Base-by-base conservation (phyloP, 768 basidiomycete species). In the Panellus pusillus region DNA sequence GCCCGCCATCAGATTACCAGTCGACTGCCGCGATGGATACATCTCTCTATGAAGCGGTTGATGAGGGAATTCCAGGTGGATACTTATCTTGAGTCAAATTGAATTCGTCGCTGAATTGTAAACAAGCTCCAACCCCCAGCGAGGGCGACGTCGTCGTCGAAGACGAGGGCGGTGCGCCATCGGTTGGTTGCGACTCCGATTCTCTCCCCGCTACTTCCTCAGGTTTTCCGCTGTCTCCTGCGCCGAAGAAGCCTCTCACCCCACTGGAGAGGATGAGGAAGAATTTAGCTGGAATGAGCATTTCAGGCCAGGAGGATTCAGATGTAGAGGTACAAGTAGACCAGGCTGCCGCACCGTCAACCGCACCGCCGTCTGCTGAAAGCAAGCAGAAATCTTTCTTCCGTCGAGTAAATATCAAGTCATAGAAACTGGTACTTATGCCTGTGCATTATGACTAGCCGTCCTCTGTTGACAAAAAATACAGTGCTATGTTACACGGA, bases 231-330 rank as follows among this genome's bases (percentile, higher is more conserved):
- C 40, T 17, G 35, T 17, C 38, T 14, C 5, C 40, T 5, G 11
- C 42, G 12, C 38, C 32, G 9, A 14, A 18, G 47, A 49, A 39
- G 18, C 37, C 50, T 19, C 47, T n/a, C n/a, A 47, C 50, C 6
- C 2, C 4, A 9, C n/a, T 52, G 15, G 56, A 57, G 18, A 52
- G 12, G 18, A 49, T 57, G 51, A 57, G 56, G 47, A 46, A 27
- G 47, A 14, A 18, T 35, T 52, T 57, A 51, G 56, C 51, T 31
- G 19, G 29, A 6, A 41, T 57, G 51, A 42, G 52, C 0, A 48
- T 57, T 29, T 7, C 32, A 43, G 50, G 36, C 29, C 12, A 44
- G 36, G 6, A 41, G 19, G 32, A 48, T n/a, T n/a, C n/a, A 17
- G 32, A 36, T 41, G 37, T 12, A 41, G 42, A 48, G 11, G 28